phyloP scores from a whole-genome alignment of 1,284 basidiomycete species.

The Rugosomyces carneus region DNA sequence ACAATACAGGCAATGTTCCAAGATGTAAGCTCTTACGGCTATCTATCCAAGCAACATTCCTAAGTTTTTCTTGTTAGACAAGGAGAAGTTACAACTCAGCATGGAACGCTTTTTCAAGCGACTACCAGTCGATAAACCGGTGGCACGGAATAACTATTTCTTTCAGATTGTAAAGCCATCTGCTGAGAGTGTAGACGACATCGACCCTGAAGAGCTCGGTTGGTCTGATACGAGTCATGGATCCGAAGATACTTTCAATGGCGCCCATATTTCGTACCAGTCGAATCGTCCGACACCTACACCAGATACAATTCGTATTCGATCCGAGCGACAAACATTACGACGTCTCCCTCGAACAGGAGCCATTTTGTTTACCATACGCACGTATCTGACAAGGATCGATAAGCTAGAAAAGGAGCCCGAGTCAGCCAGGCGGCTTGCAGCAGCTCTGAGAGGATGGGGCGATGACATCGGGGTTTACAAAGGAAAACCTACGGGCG shows the following conservation, averaged over 20 bases:
- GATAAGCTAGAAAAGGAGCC: constrained; percentile 52
- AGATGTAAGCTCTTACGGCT: constrained; percentile 45
- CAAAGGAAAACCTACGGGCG: constrained; percentile 44
- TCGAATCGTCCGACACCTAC: constrained; percentile 20
- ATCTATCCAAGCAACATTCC: background rate
- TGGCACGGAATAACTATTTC: constrained; percentile 68
- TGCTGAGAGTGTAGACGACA: constrained; percentile 19
- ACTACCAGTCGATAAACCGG: constrained; percentile 60
- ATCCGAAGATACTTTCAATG: constrained; percentile 48
- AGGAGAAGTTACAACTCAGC: constrained; percentile 58
- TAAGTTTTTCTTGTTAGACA: constrained; percentile 33
- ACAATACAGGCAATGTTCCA: constrained; percentile 61
- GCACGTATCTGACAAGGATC: constrained; percentile 65
- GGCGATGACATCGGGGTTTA: constrained; percentile 57
- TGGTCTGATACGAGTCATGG: constrained; percentile 67
- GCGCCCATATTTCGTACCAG: constrained; percentile 26
- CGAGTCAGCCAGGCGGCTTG: constrained; percentile 63
- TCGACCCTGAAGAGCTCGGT: constrained; percentile 60
- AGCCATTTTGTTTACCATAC: constrained; percentile 72
- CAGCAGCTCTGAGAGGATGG: constrained; percentile 65
- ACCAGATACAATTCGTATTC: constrained; percentile 49
- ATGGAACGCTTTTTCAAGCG: constrained; percentile 68
- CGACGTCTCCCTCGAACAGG: constrained; percentile 62
- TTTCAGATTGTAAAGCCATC: constrained; percentile 47
- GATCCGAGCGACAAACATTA: constrained; percentile 71